Conservation (phyloP, 1,284 basidiomycete genomes). For the Papiliotrema flavescens region DNA sequence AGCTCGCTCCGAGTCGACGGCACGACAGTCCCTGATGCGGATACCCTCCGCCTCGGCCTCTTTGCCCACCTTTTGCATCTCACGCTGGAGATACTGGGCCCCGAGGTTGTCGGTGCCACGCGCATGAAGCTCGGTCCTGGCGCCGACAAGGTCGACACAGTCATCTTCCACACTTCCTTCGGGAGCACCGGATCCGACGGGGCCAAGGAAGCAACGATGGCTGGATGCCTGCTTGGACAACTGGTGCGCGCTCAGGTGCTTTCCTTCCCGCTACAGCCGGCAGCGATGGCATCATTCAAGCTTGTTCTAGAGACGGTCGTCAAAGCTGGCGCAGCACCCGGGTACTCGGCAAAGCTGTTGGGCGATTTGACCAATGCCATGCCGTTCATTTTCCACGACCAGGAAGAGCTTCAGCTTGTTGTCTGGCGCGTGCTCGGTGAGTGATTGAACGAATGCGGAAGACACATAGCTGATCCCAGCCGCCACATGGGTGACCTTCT, state of each 20-base stretch:
- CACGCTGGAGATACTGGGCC: conserved; percentile 11
- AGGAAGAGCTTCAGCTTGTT: conserved; percentile 32
- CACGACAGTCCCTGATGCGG: conserved; percentile 3
- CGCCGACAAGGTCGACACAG: conserved; percentile 5
- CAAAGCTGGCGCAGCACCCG: conserved; percentile 18
- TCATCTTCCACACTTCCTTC: conserved; percentile 12
- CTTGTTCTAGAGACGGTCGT: conserved; percentile 18
- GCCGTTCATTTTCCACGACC: conserved; percentile 34
- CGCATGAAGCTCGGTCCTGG: conserved; percentile 1
- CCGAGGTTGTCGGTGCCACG: conserved; percentile 11
- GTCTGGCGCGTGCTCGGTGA: conserved; percentile 37
- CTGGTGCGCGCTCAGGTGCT: conserved; percentile 25
- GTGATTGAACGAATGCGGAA: not conserved
- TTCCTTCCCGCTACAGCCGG: conserved; percentile 7
- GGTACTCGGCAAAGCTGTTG: conserved; percentile 25
- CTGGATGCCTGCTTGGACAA: conserved; percentile 27
- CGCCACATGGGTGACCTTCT: conserved; percentile 27
- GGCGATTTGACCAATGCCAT: conserved; percentile 40
- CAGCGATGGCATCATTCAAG: conserved; percentile 11
- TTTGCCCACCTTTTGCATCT: conserved; percentile 13
- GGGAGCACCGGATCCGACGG: conserved; percentile 10
- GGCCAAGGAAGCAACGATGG: conserved; percentile 16
- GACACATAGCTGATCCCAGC: conserved; percentile 11
- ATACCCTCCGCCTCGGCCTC: conserved; percentile 11
- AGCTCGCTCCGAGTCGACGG: conserved; percentile 18